A percentile compares a stretch with the other conserved stretches of the same genome.
These are phyloP conservation scores for Hypoxylon trugodes DNA, from an alignment of 495 filamentous ascomycete genomes.

Conservation along the genomic window DNA sequence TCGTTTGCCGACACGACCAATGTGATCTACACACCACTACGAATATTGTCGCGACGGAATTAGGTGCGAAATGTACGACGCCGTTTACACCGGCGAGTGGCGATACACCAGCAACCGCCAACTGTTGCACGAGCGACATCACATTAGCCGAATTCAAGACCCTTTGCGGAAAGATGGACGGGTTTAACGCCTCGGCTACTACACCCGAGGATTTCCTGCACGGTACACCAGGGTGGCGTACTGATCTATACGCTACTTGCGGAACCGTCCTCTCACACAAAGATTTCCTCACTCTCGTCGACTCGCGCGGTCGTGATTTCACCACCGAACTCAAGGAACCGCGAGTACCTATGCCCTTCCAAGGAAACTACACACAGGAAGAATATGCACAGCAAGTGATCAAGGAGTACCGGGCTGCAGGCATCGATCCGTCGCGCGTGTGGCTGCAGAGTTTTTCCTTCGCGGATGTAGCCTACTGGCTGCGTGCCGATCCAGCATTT, in stretches of 20 bases:
- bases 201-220: conserved; percentile 61
- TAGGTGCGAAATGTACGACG: conserved; percentile 67
- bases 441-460: conserved; percentile 68
- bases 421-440: conserved; percentile 63
- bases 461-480: conserved; percentile 68
- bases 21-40: conserved; percentile 72
- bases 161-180: conserved; percentile 71
- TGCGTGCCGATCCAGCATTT: conserved; percentile 63
- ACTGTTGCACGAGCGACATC: conserved; percentile 71
- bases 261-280: conserved; percentile 60
- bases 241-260: conserved; percentile 67
- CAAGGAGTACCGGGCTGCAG: conserved; percentile 61
- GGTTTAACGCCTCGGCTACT: conserved; percentile 60
- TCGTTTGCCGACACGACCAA: conserved; percentile 69
- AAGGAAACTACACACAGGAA: conserved; percentile 65
- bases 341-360: conserved; percentile 66
- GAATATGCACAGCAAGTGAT: conserved; percentile 66
- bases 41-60: conserved; percentile 66
- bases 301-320: conserved; percentile 62
- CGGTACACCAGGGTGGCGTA: conserved; percentile 64
- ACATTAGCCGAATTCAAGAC: conserved; percentile 66
- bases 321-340: conserved; percentile 70
- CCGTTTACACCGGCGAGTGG: conserved; percentile 62
- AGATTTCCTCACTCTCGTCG: conserved; percentile 62
- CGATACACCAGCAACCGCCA: conserved; percentile 54